A percentile compares a stretch with the other conserved stretches of the same genome.
Conservation (phyloP, 768 basidiomycete species). For the Russula griseocarnosa region DNA sequence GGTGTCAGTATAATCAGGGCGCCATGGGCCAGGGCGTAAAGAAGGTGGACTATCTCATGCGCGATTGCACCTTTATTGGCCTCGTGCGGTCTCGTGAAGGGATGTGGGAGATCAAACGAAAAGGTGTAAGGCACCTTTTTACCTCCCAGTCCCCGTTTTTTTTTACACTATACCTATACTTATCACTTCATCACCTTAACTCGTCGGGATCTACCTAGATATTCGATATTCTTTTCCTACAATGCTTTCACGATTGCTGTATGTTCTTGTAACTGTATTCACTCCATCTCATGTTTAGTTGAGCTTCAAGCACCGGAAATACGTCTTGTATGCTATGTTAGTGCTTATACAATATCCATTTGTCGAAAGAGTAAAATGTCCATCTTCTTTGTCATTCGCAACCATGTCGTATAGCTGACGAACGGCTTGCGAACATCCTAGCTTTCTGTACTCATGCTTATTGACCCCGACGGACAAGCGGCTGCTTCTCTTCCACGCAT, state of each 20-base stretch:
- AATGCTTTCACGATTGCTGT: conserved; percentile 16
- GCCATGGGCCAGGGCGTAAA: conserved; percentile 46
- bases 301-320: background rate
- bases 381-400: background rate
- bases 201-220: conserved; percentile 19
- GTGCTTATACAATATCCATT: background rate
- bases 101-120: conserved; percentile 62
- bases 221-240: conserved; percentile 13
- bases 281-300: too few relatives aligned
- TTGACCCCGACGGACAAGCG: background rate
- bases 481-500: background rate
- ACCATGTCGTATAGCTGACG: background rate
- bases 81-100: conserved; percentile 52
- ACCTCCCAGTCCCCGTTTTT: background rate
- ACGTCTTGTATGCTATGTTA: background rate
- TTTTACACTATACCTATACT: conserved; percentile 24
- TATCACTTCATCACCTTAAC: conserved; percentile 20
- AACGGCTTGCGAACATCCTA: background rate
- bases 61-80: conserved; percentile 50
- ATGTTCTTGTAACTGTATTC: conserved; percentile 20
- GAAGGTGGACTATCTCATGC: conserved; percentile 59
- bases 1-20: conserved; percentile 39
- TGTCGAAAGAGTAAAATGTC: background rate
- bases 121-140: conserved; percentile 24
- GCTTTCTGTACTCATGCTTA: background rate